These are phyloP conservation scores for Kodamaea fungicola DNA, from an alignment of 1,139 yeast species.

Conservation along the genomic window DNA sequence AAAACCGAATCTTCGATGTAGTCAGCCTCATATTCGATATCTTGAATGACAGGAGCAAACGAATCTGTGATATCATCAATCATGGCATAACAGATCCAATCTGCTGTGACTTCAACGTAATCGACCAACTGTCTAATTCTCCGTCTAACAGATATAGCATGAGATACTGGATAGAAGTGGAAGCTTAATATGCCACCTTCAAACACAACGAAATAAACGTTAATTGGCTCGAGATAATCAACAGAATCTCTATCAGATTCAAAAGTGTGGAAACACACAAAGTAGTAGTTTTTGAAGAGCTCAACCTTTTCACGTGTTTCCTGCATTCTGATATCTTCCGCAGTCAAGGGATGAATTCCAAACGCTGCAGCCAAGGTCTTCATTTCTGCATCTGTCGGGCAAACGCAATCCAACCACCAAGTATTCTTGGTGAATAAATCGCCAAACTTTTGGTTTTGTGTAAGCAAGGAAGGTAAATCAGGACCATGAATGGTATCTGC, in stretches of 20 bases:
- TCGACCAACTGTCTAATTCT: slow-evolving; percentile 88
- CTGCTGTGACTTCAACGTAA: slow-evolving; percentile 81
- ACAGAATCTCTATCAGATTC: slow-evolving; percentile 73
- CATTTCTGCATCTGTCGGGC: slow-evolving; percentile 69
- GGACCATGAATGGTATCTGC: slow-evolving; percentile 89
- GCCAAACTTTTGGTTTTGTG: slow-evolving; percentile 59
- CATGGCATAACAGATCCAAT: slow-evolving; percentile 91
- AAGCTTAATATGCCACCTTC: slow-evolving; percentile 78
- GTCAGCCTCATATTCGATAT: slow-evolving; percentile 86
- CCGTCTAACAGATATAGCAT: slow-evolving; percentile 83
- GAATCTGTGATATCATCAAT: slow-evolving; percentile 93
- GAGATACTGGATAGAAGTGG: slow-evolving; percentile 77
- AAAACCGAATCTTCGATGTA: slow-evolving; percentile 70
- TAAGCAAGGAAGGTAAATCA: slow-evolving; percentile 70
- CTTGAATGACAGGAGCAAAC: slow-evolving; percentile 84
- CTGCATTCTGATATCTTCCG: slow-evolving; percentile 81
- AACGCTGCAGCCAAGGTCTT: slow-evolving; percentile 62
- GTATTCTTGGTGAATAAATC: slow-evolving; percentile 62
- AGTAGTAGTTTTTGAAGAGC: slow-evolving; percentile 67
- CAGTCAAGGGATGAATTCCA: slow-evolving; percentile 77
- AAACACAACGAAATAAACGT: slow-evolving; percentile 84
- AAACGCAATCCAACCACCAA: slow-evolving; percentile 76
- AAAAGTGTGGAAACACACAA: slow-evolving; percentile 79
- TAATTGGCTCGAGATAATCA: slow-evolving; percentile 83
- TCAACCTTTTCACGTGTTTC: slow-evolving; percentile 86